phyloP scores from a whole-genome alignment of 2,329 filamentous ascomycete genomes.

The Sarocladiaceae sp. region DNA sequence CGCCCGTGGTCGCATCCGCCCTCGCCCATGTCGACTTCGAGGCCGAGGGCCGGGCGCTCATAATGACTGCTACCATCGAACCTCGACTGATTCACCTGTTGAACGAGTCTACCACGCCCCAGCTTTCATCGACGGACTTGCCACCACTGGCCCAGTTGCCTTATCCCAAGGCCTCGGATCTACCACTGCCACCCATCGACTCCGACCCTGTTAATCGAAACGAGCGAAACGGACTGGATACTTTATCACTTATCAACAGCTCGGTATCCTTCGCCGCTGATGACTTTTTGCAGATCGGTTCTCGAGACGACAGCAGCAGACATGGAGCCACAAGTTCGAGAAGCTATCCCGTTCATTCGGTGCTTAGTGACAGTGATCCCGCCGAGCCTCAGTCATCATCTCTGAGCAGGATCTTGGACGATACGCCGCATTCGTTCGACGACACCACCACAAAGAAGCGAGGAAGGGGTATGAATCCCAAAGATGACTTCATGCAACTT shows the following conservation, averaged over 20 bases:
- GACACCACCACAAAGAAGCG: constrained; percentile 52
- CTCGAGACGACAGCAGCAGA: neutral
- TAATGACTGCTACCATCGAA: constrained; percentile 59
- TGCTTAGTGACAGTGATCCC: constrained; percentile 34
- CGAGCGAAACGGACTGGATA: constrained; percentile 31
- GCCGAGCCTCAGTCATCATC: constrained; percentile 36
- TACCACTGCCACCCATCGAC: constrained; percentile 49
- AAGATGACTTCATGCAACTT: constrained; percentile 60
- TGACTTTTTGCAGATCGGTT: neutral
- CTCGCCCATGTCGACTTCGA: constrained; percentile 11
- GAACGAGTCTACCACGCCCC: constrained; percentile 50
- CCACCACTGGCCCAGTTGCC: constrained; percentile 48
- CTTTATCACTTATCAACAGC: constrained; percentile 12
- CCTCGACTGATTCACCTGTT: constrained; percentile 62
- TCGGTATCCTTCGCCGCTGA: constrained; percentile 9
- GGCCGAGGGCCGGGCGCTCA: neutral
- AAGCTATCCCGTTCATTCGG: constrained; percentile 32
- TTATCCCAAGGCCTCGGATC: constrained; percentile 38
- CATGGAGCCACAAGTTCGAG: neutral
- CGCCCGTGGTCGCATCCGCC: neutral
- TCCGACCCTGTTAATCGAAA: constrained; percentile 33
- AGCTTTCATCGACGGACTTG: constrained; percentile 46
- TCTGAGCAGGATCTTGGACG: constrained; percentile 42
- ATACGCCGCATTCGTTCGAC: constrained; percentile 37
- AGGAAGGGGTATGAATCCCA: constrained; percentile 40